phyloP scores from a whole-genome alignment of 2,329 filamentous ascomycete genomes.

The Penicillium thymicola region DNA sequence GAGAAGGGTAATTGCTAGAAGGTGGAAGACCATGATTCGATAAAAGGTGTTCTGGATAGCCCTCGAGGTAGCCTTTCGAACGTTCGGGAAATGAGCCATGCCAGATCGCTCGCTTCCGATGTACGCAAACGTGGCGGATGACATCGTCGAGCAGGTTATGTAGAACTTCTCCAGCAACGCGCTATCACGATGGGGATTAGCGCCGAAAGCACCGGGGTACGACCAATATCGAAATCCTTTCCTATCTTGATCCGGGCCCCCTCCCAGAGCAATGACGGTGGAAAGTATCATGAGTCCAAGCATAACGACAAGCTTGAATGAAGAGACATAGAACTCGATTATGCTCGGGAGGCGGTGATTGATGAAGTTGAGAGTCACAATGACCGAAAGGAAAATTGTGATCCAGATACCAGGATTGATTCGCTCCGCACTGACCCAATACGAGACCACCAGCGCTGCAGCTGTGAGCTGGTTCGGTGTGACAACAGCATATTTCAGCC shows the following conservation, averaged over 20 bases:
- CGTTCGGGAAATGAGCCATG: slow-evolving; percentile 73
- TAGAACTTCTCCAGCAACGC: slow-evolving; percentile 51
- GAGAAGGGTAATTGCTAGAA: slow-evolving; percentile 67
- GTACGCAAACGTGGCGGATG: slow-evolving; percentile 75
- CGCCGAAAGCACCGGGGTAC: slow-evolving; percentile 55
- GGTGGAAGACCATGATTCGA: slow-evolving; percentile 77
- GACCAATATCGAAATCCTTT: slow-evolving; percentile 65
- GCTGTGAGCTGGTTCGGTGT: slow-evolving; percentile 83
- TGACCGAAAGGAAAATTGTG: slow-evolving; percentile 61
- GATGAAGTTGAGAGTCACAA: slow-evolving; percentile 64
- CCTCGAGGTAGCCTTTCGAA: slow-evolving; percentile 68
- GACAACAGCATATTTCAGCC: slow-evolving; percentile 77
- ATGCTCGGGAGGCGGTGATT: slow-evolving; percentile 65
- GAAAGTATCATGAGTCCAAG: slow-evolving; percentile 62
- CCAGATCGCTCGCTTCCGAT: slow-evolving; percentile 72
- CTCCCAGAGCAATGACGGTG: slow-evolving; percentile 61
- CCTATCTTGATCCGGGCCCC: slow-evolving; percentile 58
- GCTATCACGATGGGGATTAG: slow-evolving; percentile 36
- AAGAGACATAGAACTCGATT: slow-evolving; percentile 56
- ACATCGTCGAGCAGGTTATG: slow-evolving; percentile 65
- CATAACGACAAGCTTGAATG: slow-evolving; percentile 66
- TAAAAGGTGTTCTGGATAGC: slow-evolving; percentile 78
- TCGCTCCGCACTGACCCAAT: slow-evolving; percentile 63
- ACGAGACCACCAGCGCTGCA: slow-evolving; percentile 70
- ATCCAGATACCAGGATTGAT: slow-evolving; percentile 78